These are phyloP conservation scores for Dysphania ambrosioides DNA, from an alignment of 148 eudicot species.

Conservation along the genomic window DNA sequence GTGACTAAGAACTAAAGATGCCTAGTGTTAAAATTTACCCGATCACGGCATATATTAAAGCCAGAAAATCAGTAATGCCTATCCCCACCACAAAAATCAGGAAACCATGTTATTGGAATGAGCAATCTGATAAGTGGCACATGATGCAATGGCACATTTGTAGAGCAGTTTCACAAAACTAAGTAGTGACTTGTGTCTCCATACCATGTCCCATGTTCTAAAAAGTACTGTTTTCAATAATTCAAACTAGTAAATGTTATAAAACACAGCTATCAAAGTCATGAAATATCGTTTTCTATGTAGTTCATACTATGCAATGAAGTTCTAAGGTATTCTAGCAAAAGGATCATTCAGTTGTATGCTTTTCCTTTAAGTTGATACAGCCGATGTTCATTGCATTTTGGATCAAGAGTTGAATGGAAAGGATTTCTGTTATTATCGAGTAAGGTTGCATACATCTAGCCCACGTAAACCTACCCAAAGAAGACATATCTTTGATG, in stretches of 20 bases:
- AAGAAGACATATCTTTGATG: neutral
- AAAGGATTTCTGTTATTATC: neutral
- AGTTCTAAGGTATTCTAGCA: too few relatives aligned
- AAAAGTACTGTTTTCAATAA: too few relatives aligned
- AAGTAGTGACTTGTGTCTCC: neutral
- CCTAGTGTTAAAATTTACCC: neutral
- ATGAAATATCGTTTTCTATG: neutral
- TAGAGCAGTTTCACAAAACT: neutral
- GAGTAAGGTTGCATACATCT: neutral
- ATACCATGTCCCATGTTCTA: neutral
- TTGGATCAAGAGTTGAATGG: neutral
- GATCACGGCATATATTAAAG: neutral
- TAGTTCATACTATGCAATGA: neutral
- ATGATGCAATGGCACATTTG: neutral
- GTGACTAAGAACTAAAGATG: neutral
- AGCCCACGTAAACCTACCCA: neutral
- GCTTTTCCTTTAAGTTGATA: neutral
- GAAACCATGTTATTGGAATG: neutral
- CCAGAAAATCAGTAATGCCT: neutral
- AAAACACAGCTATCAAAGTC: neutral
- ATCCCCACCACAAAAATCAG: neutral
- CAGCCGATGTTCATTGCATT: neutral
- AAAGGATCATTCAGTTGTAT: neutral
- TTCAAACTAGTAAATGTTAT: neutral
- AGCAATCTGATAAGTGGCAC: too few relatives aligned